Evolutionary conservation across 352 stramenopile genomes (phyloP), one percentile per base, ranked within the genome.

Genomic region (Elongisporangium undulatum): DNA sequence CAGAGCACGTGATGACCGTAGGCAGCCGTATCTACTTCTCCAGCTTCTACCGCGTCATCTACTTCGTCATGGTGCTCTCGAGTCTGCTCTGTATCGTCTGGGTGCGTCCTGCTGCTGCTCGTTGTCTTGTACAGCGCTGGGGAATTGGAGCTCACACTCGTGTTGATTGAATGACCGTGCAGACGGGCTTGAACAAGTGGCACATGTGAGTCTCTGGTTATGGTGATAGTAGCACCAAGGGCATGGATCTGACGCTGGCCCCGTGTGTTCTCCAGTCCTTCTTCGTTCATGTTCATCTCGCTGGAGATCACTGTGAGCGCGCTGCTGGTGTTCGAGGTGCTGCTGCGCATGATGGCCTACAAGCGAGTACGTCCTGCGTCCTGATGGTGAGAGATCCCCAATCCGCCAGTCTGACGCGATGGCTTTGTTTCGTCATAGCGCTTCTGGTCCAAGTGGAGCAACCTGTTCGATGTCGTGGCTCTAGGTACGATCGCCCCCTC

Each of bases 11-110:
- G 20, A 77, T 90, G 72, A 87, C 84, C 15, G 70, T 94, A 34
- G 78, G 80, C 20, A 91, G 82, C 52, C 82, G 77, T n/a, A 69
- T 94, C 20, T 94, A 94, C 71, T 94, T 94, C 64, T 94, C 85
- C 29, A 75, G 72, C 56, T 74, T 88, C 62, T 92, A 92, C 58
- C 73, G 82, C 2, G 54, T 86, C 26, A 69, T 92, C 49, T 94
- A 92, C 71, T 86, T 91, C 66, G 77, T 91, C 72, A 94, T 87
- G 57, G 77, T 94, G 53, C 59, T 75, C 19, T 80, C 82, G 16
- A 94, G 85, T 56, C 59, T 86, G 17, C 61, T 87, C 34, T 94
- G 85, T 59, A 71, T 92, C 50, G 69, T 83, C 21, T 94, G 82
- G 85, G 82, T 90, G 58, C 49, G 75, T 71, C 21, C 23, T 19